Percentiles rank a stretch among this genome's conserved stretches.
Conservation (phyloP, 495 filamentous ascomycete genomes). For the Hypoxylon perforatum region DNA sequence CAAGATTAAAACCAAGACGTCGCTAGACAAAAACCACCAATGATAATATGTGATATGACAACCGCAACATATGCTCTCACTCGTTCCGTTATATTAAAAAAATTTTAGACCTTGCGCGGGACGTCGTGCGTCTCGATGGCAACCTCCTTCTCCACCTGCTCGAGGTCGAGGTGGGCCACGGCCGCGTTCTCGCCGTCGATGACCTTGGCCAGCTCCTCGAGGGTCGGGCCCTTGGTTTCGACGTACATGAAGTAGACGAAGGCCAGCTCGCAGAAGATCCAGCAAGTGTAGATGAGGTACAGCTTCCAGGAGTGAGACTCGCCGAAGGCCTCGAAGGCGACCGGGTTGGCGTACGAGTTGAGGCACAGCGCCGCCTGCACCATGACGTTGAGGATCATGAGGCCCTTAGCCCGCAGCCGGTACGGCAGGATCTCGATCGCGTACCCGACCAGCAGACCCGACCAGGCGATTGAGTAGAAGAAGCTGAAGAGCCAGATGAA, state of each 20-base stretch:
- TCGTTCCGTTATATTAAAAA: not conserved
- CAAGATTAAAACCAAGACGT: slow-evolving; percentile 16
- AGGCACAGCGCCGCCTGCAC: slow-evolving; percentile 63
- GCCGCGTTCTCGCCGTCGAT: slow-evolving; percentile 69
- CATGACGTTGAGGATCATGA: slow-evolving; percentile 64
- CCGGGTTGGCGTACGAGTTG: slow-evolving; percentile 70
- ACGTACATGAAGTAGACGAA: slow-evolving; percentile 75
- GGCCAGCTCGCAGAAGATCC: slow-evolving; percentile 66
- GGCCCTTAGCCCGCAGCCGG: slow-evolving; percentile 70
- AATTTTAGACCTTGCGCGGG: slow-evolving; percentile 32
- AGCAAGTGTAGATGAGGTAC: slow-evolving; percentile 72
- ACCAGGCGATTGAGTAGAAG: slow-evolving; percentile 70
- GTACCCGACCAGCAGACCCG: slow-evolving; percentile 73
- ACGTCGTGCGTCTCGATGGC: slow-evolving; percentile 47
- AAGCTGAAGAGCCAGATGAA: slow-evolving; percentile 66
- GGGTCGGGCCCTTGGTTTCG: slow-evolving; percentile 71
- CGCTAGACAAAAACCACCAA: slow-evolving; percentile 13
- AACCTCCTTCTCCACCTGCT: slow-evolving; percentile 51
- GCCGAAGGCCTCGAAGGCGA: slow-evolving; percentile 64
- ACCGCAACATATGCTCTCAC: slow-evolving; percentile 2
- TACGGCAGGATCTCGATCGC: slow-evolving; percentile 78
- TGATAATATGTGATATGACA: not conserved
- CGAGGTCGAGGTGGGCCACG: slow-evolving; percentile 55
- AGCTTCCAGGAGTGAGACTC: slow-evolving; percentile 64
- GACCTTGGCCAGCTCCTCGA: slow-evolving; percentile 72